These are phyloP conservation scores for Acacia crassicarpa DNA, from an alignment of 306 rosid species.

Conservation along the genomic window DNA sequence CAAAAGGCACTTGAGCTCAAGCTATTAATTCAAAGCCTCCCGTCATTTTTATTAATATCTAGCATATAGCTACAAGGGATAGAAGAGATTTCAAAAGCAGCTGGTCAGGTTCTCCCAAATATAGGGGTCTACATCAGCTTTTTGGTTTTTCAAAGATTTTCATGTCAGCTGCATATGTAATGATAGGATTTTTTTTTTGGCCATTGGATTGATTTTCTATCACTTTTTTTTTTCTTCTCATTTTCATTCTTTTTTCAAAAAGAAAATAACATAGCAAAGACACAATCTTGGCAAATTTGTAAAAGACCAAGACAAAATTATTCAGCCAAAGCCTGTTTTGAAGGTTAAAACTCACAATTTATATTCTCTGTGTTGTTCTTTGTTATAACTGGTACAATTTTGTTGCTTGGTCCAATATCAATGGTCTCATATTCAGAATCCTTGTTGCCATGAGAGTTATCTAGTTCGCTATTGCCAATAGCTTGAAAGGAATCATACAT, in stretches of 20 bases:
- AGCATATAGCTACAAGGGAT: background rate
- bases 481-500: slow-evolving; percentile 78
- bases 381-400: slow-evolving; percentile 24
- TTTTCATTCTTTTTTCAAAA: background rate
- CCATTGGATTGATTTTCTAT: background rate
- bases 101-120: background rate
- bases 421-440: slow-evolving; percentile 53
- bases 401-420: slow-evolving; percentile 64
- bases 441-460: slow-evolving; percentile 40
- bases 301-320: background rate
- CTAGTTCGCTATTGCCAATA: slow-evolving; percentile 42
- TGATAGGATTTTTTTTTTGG: background rate
- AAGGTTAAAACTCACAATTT: slow-evolving; percentile 48
- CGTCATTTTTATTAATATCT: background rate
- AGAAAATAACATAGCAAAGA: background rate
- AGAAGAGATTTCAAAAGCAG: background rate
- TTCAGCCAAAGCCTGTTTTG: slow-evolving; percentile 15
- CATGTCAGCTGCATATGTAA: background rate
- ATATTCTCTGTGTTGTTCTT: slow-evolving; percentile 32
- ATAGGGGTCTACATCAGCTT: background rate
- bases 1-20: background rate
- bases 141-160: background rate
- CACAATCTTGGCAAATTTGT: slow-evolving; percentile 4
- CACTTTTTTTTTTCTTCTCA: background rate
- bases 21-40: background rate